Base-by-base conservation (phyloP, 179 eudicot species). In the Carnegiea gigantea region DNA sequence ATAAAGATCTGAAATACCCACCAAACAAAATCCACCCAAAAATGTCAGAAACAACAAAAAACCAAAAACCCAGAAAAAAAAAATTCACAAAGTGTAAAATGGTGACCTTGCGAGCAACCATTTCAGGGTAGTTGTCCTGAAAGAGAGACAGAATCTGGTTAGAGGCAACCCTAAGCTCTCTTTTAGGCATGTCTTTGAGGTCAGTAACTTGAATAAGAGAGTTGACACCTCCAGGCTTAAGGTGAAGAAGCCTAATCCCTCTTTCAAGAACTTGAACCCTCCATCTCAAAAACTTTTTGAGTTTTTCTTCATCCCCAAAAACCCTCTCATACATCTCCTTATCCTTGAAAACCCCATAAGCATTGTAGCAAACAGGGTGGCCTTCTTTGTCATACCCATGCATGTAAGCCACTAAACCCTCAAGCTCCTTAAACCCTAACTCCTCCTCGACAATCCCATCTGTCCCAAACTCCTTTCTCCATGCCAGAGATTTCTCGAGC, bases 91-190 rank as follows among this genome's bases (percentile, higher is more conserved):
- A 23, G 23, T 23, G 24, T 7, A 60, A 81, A 23, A 0, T 24
- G 44, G 44, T 40, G 38, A 95, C 98, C 98, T 95, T 95, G 13
- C 91, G 85, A 14, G 98, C 98, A 65, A 95, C 98, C 98, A 95
- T 88, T 86, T 95, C 98, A 71, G 98, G 98, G 73, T 95, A 95
- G 75, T 95, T 95, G 79, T 95, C 99, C 72, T 95, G 99, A 67
- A 95, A 95, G 24, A 95, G 88, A 6, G 99, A 93, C 1, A 95
- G 65, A 78, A 95, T 95, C 75, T 94, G 98, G 81, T 95, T 94
- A 80, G 95, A 90, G 18, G 97, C 99, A 54, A 85, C 92, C 84
- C 98, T 88, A 5, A 95, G 93, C 80, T 95, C 94, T 75, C 94
- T 87, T 53, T 95, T 95, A 33, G 98, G 98, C 98, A 95, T 95